These are phyloP conservation scores for Lactarius vividus DNA, from an alignment of 768 basidiomycete genomes.

Conservation along the genomic window DNA sequence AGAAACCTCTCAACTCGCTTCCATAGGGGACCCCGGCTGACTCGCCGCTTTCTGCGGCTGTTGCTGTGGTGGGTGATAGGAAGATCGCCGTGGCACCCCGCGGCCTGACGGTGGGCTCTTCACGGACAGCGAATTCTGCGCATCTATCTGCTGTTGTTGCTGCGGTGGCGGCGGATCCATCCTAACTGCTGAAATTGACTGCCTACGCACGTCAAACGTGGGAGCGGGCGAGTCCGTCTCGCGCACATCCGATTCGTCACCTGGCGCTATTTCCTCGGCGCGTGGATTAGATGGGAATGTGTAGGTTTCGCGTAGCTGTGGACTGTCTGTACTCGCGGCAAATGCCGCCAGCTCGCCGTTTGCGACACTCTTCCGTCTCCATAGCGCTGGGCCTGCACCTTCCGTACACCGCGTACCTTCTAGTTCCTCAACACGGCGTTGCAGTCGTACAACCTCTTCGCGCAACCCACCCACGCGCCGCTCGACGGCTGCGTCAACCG, in stretches of 20 bases:
- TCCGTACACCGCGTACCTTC: constrained; percentile 44
- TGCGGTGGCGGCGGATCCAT: constrained; percentile 40
- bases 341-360: constrained; percentile 21
- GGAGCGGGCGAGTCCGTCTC: constrained; percentile 49
- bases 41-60: constrained; percentile 1
- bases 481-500: constrained; percentile 61
- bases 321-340: constrained; percentile 4
- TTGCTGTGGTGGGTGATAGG: constrained; percentile 13
- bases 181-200: constrained; percentile 49
- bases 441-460: constrained; percentile 58
- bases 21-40: constrained; percentile 19
- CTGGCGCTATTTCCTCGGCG: constrained; percentile 4
- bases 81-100: constrained; percentile 2
- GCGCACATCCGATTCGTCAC: constrained; percentile 15
- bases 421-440: constrained; percentile 65
- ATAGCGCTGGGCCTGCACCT: constrained; percentile 1
- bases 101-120: constrained; percentile 17
- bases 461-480: constrained; percentile 55
- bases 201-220: constrained; percentile 45
- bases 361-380: constrained; percentile 30
- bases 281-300: constrained; percentile 25
- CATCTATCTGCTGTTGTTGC: constrained; percentile 28
- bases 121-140: constrained; percentile 4
- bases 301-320: constrained; percentile 23
- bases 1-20: constrained; percentile 13